Evolutionary conservation across 768 basidiomycete genomes (phyloP).

Genomic region (Hygrophorus pudorinus): DNA sequence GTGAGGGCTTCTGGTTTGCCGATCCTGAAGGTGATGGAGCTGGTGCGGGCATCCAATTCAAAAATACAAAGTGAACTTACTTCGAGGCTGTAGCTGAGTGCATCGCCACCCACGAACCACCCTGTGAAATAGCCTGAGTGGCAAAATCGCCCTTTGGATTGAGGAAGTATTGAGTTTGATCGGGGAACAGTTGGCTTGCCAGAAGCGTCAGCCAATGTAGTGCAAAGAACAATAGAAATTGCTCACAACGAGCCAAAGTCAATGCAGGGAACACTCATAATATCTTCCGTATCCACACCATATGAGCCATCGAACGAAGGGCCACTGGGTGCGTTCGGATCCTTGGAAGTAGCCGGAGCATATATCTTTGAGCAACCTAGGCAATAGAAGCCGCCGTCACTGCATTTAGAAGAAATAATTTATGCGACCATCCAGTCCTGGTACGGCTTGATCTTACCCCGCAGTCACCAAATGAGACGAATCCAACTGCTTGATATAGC

Average conservation of each 20-base stretch:
- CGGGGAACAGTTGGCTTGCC: slow-evolving; percentile 26
- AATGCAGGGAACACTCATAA: slow-evolving; percentile 21
- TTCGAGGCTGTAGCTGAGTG: slow-evolving; percentile 14
- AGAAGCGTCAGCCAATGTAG: slow-evolving; percentile 5
- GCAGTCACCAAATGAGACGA: slow-evolving; percentile 26
- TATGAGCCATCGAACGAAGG: slow-evolving; percentile 24
- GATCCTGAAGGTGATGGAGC: slow-evolving; percentile 12
- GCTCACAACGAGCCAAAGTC: slow-evolving; percentile 25
- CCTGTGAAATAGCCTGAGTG: slow-evolving; percentile 16
- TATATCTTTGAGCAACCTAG: slow-evolving; percentile 21
- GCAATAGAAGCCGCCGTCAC: slow-evolving; percentile 26
- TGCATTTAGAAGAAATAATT: slow-evolving; percentile 4
- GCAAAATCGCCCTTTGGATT: not conserved
- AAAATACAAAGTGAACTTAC: not conserved
- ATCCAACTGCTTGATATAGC: slow-evolving; percentile 20
- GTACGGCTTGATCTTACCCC: slow-evolving; percentile 17
- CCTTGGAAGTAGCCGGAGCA: slow-evolving; percentile 9
- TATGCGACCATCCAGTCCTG: slow-evolving; percentile 1
- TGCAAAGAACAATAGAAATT: slow-evolving; percentile 12
- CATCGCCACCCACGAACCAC: slow-evolving; percentile 19
- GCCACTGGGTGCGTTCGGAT: slow-evolving; percentile 16
- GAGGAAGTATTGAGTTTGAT: slow-evolving; percentile 14
- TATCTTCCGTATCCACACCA: slow-evolving; percentile 29
- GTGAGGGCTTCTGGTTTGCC: slow-evolving; percentile 23
- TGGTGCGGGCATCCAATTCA: not conserved